phyloP scores from a whole-genome alignment of 352 stramenopile genomes.

The Globisporangium iwayamae region DNA sequence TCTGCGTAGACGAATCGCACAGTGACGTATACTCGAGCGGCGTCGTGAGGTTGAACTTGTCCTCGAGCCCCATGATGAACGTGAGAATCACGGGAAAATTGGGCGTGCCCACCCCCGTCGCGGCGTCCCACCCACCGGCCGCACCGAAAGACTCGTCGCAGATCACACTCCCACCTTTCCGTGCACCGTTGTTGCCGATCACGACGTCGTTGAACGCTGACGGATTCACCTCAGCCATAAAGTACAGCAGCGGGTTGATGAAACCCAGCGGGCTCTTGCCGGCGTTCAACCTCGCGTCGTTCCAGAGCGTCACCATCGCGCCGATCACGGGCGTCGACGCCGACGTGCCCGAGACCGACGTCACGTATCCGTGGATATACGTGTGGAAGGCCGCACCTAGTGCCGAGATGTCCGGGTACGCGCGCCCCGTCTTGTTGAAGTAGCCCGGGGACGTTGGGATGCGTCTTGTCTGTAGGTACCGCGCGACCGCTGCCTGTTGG shows the following conservation, averaged over 20 bases:
- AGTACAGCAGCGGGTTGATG: conserved; percentile 84
- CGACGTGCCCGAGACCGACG: conserved; percentile 76
- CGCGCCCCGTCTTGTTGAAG: conserved; percentile 84
- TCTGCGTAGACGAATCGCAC: neutral
- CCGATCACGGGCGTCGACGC: conserved; percentile 81
- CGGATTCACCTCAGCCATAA: conserved; percentile 47
- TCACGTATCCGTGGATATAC: conserved; percentile 44
- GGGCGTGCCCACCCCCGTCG: conserved; percentile 79
- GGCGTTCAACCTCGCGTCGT: conserved; percentile 74
- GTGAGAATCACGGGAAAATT: conserved; percentile 72
- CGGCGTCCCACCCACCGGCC: conserved; percentile 84
- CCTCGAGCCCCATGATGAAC: conserved; percentile 48
- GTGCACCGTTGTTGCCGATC: conserved; percentile 75
- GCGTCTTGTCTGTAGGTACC: conserved; percentile 56
- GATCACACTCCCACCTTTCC: conserved; percentile 32
- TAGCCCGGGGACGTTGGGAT: conserved; percentile 46
- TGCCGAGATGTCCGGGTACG: conserved; percentile 87
- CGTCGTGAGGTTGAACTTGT: conserved; percentile 45
- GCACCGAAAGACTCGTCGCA: conserved; percentile 84
- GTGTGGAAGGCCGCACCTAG: conserved; percentile 71
- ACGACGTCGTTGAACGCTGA: conserved; percentile 85
- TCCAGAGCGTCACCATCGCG: conserved; percentile 87
- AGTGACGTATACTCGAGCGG: conserved; percentile 6
- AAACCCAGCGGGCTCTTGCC: conserved; percentile 85
- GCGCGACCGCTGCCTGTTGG: conserved; percentile 54